Conservation (phyloP, 2,329 filamentous ascomycete genomes). For the Claviceps digitariae region DNA sequence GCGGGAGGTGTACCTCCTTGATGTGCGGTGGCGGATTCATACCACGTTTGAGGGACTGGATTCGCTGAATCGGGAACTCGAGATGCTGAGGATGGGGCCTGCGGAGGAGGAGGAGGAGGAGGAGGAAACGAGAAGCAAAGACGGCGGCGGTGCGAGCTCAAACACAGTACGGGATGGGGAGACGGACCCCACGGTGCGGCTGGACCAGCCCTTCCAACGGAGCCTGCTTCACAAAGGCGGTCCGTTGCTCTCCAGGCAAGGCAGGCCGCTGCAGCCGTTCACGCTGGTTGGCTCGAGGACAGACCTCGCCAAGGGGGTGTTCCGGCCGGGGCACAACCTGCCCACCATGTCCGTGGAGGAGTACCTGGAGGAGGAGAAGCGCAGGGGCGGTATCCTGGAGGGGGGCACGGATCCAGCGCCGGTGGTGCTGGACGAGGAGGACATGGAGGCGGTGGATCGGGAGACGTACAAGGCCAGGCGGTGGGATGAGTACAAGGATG, state of each 20-base stretch:
- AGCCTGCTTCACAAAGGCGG: slow-evolving; percentile 37
- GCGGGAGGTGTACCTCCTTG: slow-evolving; percentile 63
- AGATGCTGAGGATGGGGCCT: slow-evolving; percentile 67
- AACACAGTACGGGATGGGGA: not conserved
- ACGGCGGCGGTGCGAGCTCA: too few species aligned
- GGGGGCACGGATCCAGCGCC: slow-evolving; percentile 65
- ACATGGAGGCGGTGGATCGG: slow-evolving; percentile 72
- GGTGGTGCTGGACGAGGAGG: slow-evolving; percentile 75
- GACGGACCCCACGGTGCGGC: slow-evolving; percentile 46
- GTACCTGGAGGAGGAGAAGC: slow-evolving; percentile 83
- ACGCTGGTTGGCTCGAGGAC: slow-evolving; percentile 68
- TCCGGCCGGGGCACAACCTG: slow-evolving; percentile 79
- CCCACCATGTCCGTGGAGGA: slow-evolving; percentile 98
- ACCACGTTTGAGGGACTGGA: slow-evolving; percentile 80
- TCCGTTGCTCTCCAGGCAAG: slow-evolving; percentile 62
- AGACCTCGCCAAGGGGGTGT: slow-evolving; percentile 66
- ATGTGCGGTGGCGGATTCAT: slow-evolving; percentile 60
- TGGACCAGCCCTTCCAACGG: slow-evolving; percentile 51
- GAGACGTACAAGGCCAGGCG: slow-evolving; percentile 87
- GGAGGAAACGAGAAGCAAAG: slow-evolving; percentile 22
- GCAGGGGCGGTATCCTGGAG: slow-evolving; percentile 77
- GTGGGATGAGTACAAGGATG: slow-evolving; percentile 92
- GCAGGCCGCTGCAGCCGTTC: slow-evolving; percentile 83
- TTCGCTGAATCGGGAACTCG: slow-evolving; percentile 67
- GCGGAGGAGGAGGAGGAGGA: slow-evolving; percentile 29